Percentiles rank a stretch among this genome's conserved stretches.
Conservation (phyloP, 768 basidiomycete genomes). For the Neoboletus subvelutipes region DNA sequence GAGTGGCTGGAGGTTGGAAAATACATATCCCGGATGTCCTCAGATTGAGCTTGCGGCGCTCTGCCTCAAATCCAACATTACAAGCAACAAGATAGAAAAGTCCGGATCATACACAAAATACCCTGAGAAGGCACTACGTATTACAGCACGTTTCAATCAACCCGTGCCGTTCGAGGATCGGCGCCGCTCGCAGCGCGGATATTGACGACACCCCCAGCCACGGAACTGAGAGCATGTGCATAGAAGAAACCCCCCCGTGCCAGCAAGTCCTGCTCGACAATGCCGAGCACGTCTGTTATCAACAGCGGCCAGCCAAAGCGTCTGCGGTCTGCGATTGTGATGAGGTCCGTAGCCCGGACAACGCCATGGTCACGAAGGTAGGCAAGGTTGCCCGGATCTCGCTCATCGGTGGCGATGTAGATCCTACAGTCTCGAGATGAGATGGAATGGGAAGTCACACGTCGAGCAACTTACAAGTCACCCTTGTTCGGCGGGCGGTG, state of each 20-base stretch:
- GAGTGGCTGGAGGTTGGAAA: no score
- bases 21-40: no score
- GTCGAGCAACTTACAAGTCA: constrained; percentile 19
- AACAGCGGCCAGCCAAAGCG: constrained; percentile 44
- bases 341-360: constrained; percentile 40
- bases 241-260: constrained; percentile 40
- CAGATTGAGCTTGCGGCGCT: no score
- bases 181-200: constrained; percentile 40
- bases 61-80: not conserved
- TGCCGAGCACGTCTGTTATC: constrained; percentile 42
- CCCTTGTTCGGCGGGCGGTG: constrained; percentile 17
- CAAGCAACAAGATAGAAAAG: not conserved
- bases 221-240: constrained; percentile 42
- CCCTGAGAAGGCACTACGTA: not conserved
- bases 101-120: not conserved
- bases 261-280: constrained; percentile 46
- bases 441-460: not conserved
- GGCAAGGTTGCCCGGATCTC: constrained; percentile 34
- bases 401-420: constrained; percentile 44
- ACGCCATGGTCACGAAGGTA: constrained; percentile 37
- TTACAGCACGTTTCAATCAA: constrained; percentile 31
- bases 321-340: constrained; percentile 43
- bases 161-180: constrained; percentile 37
- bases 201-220: constrained; percentile 43
- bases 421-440: constrained; percentile 23